Evolutionary conservation across 345 rosid genomes (phyloP).

Genomic region (Arabidopsis thaliana): DNA sequence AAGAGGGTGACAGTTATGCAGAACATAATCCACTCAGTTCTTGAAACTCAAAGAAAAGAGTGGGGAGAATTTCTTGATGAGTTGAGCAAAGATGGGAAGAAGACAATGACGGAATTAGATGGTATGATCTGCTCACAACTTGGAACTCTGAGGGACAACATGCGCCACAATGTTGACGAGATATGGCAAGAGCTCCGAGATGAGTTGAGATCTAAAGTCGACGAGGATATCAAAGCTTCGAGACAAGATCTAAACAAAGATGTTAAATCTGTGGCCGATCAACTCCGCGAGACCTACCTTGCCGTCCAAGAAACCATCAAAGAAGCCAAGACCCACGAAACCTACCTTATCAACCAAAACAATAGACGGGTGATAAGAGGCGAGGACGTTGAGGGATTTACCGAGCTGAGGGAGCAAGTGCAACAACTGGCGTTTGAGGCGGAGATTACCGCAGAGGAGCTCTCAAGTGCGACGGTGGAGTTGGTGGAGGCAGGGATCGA

Average conservation of each 20-base stretch:
- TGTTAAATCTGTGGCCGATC: slow-evolving; percentile 4
- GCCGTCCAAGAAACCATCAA: slow-evolving; percentile 20
- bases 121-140: slow-evolving; percentile 23
- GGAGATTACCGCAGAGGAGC: slow-evolving; percentile 22
- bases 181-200: neutral
- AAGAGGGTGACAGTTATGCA: slow-evolving; percentile 21
- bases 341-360: neutral
- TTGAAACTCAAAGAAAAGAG: slow-evolving; percentile 28
- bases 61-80: slow-evolving; percentile 25
- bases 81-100: slow-evolving; percentile 26
- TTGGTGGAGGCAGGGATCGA: slow-evolving; percentile 32
- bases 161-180: slow-evolving; percentile 12
- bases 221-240: neutral
- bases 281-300: slow-evolving; percentile 25
- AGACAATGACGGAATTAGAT: slow-evolving; percentile 5
- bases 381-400: slow-evolving; percentile 33
- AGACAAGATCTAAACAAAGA: slow-evolving; percentile 2
- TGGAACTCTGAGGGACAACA: slow-evolving; percentile 21
- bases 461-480: slow-evolving; percentile 6
- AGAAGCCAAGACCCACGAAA: slow-evolving; percentile 16
- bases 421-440: slow-evolving; percentile 17
- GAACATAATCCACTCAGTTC: slow-evolving; percentile 15
- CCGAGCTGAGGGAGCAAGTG: slow-evolving; percentile 39
- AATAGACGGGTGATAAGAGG: slow-evolving; percentile 29
- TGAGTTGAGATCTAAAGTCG: slow-evolving; percentile 8